Base-by-base conservation (phyloP, 129 eudicot genomes). In the Flaveria robusta region DNA sequence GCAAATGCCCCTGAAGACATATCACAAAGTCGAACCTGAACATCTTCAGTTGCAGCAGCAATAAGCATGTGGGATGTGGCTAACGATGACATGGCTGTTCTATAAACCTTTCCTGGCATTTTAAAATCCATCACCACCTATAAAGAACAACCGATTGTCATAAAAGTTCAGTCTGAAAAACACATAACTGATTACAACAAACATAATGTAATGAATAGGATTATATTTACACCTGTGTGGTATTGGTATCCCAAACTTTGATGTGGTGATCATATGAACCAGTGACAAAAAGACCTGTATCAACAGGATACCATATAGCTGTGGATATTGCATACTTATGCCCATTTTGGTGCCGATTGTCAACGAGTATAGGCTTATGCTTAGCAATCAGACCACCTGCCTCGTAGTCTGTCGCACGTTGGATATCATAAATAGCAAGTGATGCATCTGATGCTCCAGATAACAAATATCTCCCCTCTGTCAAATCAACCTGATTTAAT, bases 41-140 rank as follows among this genome's bases (percentile, higher is more conserved):
- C 99, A 85, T 94, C 99, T 88, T 94, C 99, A 64, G 96, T 91
- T 66, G 92, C 99, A 47, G 96, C 86, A 79, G 99, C 99, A 76
- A 94, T 91, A 41, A 94, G 86, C 96, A 91, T 94, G 82, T 94
- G 99, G 2, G 99, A 85, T 55, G 92, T 87, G 70, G 99, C 90
- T 84, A 89, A 75, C 13, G 97, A 52, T 73, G 97, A 94, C 99
- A 94, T 94, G 68, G 96, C 99, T 51, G 91, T 94, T 84, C 82
- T 86, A 72, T 94, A 91, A 50, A 94, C 97, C 84, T 94, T 94
- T 76, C 99, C 99, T 19, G 99, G 99, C 99, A 91, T 89, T 84
- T 91, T 94, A 70, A 94, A 94, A 82, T 89, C 86, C 96, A 91
- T 85, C 74, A 89, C 96, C 83, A 77, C 82, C 86, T 82, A 65